Base-by-base conservation (phyloP, 768 basidiomycete species). In the Lentinula sp. region DNA sequence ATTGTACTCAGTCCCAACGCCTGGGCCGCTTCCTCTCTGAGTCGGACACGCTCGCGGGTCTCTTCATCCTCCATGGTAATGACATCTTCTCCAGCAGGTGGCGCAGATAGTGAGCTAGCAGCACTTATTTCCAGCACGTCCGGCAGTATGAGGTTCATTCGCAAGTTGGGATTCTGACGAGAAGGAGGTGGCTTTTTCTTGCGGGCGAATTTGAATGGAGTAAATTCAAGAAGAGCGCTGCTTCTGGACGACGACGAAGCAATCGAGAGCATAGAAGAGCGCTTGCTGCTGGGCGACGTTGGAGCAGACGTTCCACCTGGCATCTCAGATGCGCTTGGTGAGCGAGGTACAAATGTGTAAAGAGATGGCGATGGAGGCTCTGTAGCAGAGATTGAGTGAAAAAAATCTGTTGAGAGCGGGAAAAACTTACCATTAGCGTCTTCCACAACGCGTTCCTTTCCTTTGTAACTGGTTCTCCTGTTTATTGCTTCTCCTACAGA, bases 61-160 rank as follows among this genome's bases (percentile, higher is more conserved):
- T 92, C 90, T 49, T 77, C 80, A 64, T 88, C 84, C 28, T 58
- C 57, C 45, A 46, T 15, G 23, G 48, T 31, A 21, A 39, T 39
- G 9, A 18, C 10, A 18, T 59, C 57, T 28, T 56, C 55, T 23
- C 57, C 57, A n/a, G 57, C 34, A n/a, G 40, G 37, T 11, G 43
- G 31, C 40, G 57, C 49, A 21, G 57, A 46, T 18, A 59, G 35
- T 3, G 49, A 32, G 32, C 42, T 63, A 6, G 61, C 76, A 8
- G 82, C 83, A 51, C 73, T 78, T 54, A 92, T 90, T 69, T 92
- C 89, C 60, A 92, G 87, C 54, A 91, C 86, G 42, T 83, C 88
- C 16, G 88, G 83, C 55, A 88, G 73, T 45, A 86, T 70, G 31
- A 83, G 70, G 21, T 78, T 76, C 57, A 69, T 72, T n/a, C 77